Base-by-base conservation (phyloP, 2,329 filamentous ascomycete species). In the Fusarium virguliforme region DNA sequence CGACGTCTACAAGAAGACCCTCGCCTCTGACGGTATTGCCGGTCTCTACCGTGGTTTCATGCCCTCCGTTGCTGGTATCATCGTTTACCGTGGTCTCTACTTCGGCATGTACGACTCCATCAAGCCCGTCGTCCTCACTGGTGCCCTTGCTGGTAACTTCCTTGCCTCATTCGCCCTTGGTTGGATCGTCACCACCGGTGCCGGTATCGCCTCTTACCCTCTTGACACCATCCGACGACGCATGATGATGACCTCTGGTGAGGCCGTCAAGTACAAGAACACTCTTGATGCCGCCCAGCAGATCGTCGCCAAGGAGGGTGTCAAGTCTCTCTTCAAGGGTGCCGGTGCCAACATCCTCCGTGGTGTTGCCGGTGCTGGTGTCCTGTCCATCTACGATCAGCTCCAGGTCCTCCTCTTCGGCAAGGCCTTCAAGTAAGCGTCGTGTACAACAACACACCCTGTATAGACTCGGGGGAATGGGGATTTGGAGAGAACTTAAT, bases 11-110 rank as follows among this genome's bases (percentile, higher is more conserved):
- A 94, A 94, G 90, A 99, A 99, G 96, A 99, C 96, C 81, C 91
- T 99, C 81, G 95, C 96, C 80, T 93, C 94, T 81, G 96, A 99
- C 85, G 96, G 96, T 97, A 90, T 99, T 88, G 93, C 92, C 83
- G 96, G 96, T 97, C 95, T 99, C 83, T 99, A 99, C 94, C 96
- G 96, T 97, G 96, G 96, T 90, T 99, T 99, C 93, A 94, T 95
- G 90, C 96, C 97, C 85, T 99, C 96, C 82, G 96, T 99, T 83
- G 90, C 93, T 86, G 96, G 96, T 92, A 99, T 99, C 86, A 87
- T 99, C 81, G 96, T 99, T 88, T 99, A 99, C 94, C 96, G 96
- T 94, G 96, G 96, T 98, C 94, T 99, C 81, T 99, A 99, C 95
- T 99, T 99, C 93, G 96, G 96, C 85, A 93, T 99, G 93, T 99